Base-by-base conservation (phyloP, 2,329 filamentous ascomycete species). In the Ophiosphaerella herpotricha region DNA sequence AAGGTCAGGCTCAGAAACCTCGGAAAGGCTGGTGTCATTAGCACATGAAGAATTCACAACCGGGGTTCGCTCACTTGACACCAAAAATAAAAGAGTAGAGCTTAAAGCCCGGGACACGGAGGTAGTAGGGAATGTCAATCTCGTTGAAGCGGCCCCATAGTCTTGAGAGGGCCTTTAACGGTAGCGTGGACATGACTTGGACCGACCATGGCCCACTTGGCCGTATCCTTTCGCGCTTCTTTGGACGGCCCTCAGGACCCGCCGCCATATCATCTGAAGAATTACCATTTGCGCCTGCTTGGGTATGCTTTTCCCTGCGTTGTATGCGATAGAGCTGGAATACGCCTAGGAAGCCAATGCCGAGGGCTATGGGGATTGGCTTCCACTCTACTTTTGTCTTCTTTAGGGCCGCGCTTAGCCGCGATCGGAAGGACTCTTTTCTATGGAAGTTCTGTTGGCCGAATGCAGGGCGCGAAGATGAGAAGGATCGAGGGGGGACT, bases 121-220 rank as follows among this genome's bases (percentile, higher is more conserved):
- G 80, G 71, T 90, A 91, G 76, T 94, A 93, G 0, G 92, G 92
- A 33, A 97, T 88, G 9, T 86, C 85, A 40, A 96, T 77, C 72
- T 96, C 91, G 73, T 97, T 97, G 78, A 97, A 96, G 43, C 81
- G 84, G 33, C 92, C 92, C 92, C 92, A 97, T 57, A 95, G 70
- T 39, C 92, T 84, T 31, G 91, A 96, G 38, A 97, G 82, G 32
- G 90, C 91, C 77, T 97, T 97, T 55, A 97, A 80, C 31, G 92
- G 92, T 52, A 97, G 78, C 2, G 91, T 96, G 7, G 91, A 95
- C 89, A 97, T 96, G 71, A 97, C 84, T 70, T 92, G 89, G 43
- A 97, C 90, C 68, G 93, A 90, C 87, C 92, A 96, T 72, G 92
- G 91, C 23, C 92, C 92, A 48, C 90, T 89, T 2, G 90, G 91